Percentiles rank a stretch among this genome's conserved stretches.
phyloP scores from a whole-genome alignment of 2,329 filamentous ascomycete genomes.

The Trichoderma sp. region DNA sequence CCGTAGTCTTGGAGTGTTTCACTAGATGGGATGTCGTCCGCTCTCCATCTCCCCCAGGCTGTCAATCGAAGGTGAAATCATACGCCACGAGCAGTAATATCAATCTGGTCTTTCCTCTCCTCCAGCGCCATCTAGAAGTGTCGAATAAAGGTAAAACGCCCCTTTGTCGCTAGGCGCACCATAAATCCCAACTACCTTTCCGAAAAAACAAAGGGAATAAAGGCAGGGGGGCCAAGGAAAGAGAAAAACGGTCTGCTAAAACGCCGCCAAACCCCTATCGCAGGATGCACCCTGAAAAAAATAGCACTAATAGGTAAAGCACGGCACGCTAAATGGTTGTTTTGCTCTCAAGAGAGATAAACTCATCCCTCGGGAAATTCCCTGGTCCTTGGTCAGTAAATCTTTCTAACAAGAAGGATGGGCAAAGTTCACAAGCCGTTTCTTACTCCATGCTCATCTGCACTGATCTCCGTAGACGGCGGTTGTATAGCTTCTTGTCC shows the following conservation, averaged over 20 bases:
- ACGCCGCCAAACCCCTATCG: constrained; percentile 15
- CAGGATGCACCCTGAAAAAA: background rate
- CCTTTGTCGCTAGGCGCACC: background rate
- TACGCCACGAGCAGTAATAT: background rate
- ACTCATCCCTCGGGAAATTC: constrained; percentile 36
- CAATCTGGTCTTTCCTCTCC: background rate
- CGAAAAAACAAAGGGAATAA: background rate
- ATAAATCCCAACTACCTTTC: background rate
- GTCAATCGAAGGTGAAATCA: background rate
- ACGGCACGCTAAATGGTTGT: background rate
- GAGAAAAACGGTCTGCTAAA: background rate
- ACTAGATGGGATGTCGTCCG: background rate
- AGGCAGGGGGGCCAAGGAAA: background rate
- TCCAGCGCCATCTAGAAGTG: constrained; percentile 4
- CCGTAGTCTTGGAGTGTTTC: background rate
- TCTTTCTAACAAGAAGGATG: background rate
- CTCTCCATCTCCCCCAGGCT: background rate
- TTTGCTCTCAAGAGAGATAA: background rate
- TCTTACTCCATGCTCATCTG: constrained; percentile 65
- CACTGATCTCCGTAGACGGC: constrained; percentile 76
- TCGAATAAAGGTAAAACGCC: constrained; percentile 16
- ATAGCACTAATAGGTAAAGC: background rate
- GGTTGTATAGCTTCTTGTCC: constrained; percentile 81
- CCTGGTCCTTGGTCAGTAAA: constrained; percentile 26
- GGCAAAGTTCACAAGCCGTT: background rate